Percentiles rank a stretch among this genome's conserved stretches.
Conservation (phyloP, 2,329 filamentous ascomycete genomes). For the Chaetomium strumarium region DNA sequence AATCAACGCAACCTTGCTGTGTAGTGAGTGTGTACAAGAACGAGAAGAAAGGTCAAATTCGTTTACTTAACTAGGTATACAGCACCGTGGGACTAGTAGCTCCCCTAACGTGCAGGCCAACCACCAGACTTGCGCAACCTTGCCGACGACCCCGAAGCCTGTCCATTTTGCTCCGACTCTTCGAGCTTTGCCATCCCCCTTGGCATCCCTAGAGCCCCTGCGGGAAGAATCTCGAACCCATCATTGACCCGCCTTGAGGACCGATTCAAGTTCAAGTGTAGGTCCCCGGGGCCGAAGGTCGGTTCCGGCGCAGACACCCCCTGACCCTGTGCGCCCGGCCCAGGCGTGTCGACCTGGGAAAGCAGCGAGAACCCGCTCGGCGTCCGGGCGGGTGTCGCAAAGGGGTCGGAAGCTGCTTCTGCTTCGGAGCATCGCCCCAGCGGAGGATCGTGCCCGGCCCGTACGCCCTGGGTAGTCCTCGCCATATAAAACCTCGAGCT, state of each 20-base stretch:
- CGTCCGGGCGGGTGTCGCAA: slow-evolving; percentile 14
- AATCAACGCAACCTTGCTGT: too few relatives aligned
- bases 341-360: slow-evolving; percentile 8
- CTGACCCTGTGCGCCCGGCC: slow-evolving; percentile 5
- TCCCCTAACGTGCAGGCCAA: slow-evolving; percentile 1
- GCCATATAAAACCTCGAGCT: slow-evolving; percentile 22
- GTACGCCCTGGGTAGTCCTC: not conserved
- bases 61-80: too few relatives aligned
- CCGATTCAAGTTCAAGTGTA: slow-evolving; percentile 34
- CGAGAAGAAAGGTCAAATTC: too few relatives aligned
- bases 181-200: slow-evolving; percentile 5
- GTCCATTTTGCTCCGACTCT: not conserved
- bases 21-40: too few relatives aligned
- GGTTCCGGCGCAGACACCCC: slow-evolving; percentile 22
- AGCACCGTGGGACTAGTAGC: not conserved
- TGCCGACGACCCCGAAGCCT: slow-evolving; percentile 1
- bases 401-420: slow-evolving; percentile 11
- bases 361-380: slow-evolving; percentile 17
- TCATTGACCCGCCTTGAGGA: slow-evolving; percentile 33
- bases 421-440: slow-evolving; percentile 7
- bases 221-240: slow-evolving; percentile 36
- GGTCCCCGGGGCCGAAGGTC: slow-evolving; percentile 33
- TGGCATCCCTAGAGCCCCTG: slow-evolving; percentile 31
- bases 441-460: not conserved
- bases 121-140: slow-evolving; percentile 19